A percentile compares a stretch with the other conserved stretches of the same genome.
phyloP scores from a whole-genome alignment of 768 basidiomycete genomes.

The Stropharia rugosoannulata region DNA sequence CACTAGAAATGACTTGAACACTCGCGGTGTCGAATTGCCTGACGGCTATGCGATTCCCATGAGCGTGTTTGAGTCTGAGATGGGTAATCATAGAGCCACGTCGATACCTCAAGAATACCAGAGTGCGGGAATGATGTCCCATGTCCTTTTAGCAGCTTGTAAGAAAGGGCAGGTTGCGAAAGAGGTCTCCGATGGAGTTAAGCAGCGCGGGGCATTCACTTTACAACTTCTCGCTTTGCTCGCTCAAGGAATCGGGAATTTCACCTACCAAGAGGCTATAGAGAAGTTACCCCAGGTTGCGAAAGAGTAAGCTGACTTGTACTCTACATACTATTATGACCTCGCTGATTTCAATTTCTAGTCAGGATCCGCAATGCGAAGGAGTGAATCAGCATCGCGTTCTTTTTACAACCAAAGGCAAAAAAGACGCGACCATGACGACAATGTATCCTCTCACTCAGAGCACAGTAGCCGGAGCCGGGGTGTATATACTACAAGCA shows the following conservation, averaged over 20 bases:
- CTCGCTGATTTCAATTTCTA: not conserved
- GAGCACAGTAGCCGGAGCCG: not conserved
- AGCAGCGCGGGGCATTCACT: not conserved
- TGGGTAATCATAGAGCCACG: not conserved
- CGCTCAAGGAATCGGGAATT: not conserved
- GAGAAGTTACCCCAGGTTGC: not conserved
- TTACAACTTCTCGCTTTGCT: not conserved
- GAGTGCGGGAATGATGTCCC: not conserved
- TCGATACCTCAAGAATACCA: not conserved
- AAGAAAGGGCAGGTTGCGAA: not conserved
- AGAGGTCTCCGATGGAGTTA: not conserved
- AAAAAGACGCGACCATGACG: not conserved
- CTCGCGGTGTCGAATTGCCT: not conserved
- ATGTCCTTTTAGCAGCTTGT: constrained; percentile 2
- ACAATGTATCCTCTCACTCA: not conserved
- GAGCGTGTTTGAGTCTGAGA: not conserved
- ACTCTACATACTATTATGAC: not conserved
- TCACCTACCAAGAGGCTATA: not conserved
- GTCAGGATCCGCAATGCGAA: constrained; percentile 4
- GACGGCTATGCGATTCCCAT: not conserved
- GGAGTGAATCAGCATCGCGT: not conserved
- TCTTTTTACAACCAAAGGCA: not conserved
- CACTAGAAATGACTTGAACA: not conserved
- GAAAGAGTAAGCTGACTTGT: not conserved
- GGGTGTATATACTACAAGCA: not conserved